Conservation (phyloP, 805 yeast species). For the Myxozyma nipponensis region DNA sequence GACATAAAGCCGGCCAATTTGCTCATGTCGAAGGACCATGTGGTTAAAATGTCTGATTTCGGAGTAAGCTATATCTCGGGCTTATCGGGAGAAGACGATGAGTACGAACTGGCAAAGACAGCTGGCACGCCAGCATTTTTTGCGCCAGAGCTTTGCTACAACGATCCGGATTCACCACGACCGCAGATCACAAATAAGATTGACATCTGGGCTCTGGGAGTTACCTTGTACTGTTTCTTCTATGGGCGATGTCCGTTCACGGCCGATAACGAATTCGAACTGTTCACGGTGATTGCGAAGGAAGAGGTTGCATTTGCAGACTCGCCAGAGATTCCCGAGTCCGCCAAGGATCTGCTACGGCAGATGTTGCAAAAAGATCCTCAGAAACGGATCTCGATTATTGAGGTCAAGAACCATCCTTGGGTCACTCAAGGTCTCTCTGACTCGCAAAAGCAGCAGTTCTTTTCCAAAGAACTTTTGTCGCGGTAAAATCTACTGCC, state of each 20-base stretch:
- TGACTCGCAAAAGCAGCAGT: slow-evolving; percentile 2
- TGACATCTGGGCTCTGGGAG: slow-evolving; percentile 98
- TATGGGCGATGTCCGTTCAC: slow-evolving; percentile 88
- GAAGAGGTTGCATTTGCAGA: slow-evolving; percentile 57
- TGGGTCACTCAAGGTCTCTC: slow-evolving; percentile 51
- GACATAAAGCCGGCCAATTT: slow-evolving; percentile 95
- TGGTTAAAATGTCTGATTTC: slow-evolving; percentile 92
- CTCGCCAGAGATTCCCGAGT: slow-evolving; percentile 26
- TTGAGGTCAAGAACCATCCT: slow-evolving; percentile 71
- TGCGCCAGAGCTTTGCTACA: slow-evolving; percentile 86
- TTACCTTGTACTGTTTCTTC: slow-evolving; percentile 79
- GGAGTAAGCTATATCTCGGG: slow-evolving; percentile 79
- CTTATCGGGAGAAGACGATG: slow-evolving; percentile 39
- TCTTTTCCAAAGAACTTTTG: slow-evolving; percentile 12
- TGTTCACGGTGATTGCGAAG: slow-evolving; percentile 76
- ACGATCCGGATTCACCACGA: slow-evolving; percentile 41
- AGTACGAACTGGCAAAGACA: slow-evolving; percentile 84
- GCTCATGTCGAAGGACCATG: slow-evolving; percentile 61
- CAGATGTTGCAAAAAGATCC: slow-evolving; percentile 71
- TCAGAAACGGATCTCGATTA: slow-evolving; percentile 58
- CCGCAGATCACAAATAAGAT: slow-evolving; percentile 72
- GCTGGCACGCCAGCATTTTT: slow-evolving; percentile 98
- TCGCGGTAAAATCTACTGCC: slow-evolving; percentile 6
- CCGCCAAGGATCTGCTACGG: slow-evolving; percentile 52
- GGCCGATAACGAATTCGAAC: slow-evolving; percentile 79